Conservation (phyloP, 345 rosid species). For the Pugionium cornutum region DNA sequence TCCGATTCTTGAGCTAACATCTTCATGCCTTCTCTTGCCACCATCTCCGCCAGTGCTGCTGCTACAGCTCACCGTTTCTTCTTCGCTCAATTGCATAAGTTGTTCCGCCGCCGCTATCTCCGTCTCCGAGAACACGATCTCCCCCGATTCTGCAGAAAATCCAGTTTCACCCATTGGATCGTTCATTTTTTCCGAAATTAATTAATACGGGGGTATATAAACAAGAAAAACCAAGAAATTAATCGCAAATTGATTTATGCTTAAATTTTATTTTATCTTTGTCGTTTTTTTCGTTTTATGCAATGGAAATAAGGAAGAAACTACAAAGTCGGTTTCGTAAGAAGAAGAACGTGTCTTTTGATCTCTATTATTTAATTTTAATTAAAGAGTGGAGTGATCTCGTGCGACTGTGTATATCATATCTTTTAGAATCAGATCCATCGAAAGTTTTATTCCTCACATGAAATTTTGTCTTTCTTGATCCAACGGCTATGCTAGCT, state of each 20-base stretch:
- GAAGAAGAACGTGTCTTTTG: slow-evolving; percentile 38
- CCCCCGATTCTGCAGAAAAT: slow-evolving; percentile 27
- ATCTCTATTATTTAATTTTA: slow-evolving; percentile 3
- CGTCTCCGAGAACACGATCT: slow-evolving; percentile 31
- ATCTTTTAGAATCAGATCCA: neutral
- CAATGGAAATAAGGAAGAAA: slow-evolving; percentile 27
- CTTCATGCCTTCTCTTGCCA: slow-evolving; percentile 29
- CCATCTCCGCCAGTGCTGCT: slow-evolving; percentile 34
- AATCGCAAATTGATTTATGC: slow-evolving; percentile 10
- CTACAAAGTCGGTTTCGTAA: slow-evolving; percentile 42
- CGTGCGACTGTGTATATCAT: neutral
- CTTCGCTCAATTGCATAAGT: slow-evolving; percentile 43
- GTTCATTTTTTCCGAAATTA: slow-evolving; percentile 11
- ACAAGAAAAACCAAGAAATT: slow-evolving; percentile 3
- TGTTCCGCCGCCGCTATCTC: slow-evolving; percentile 44
- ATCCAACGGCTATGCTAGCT: slow-evolving; percentile 24
- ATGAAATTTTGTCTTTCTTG: slow-evolving; percentile 12
- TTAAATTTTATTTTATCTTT: neutral
- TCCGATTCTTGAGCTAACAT: slow-evolving; percentile 29
- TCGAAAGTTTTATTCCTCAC: neutral
- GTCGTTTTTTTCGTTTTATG: slow-evolving; percentile 33
- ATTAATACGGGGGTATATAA: neutral
- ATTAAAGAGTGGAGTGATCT: neutral
- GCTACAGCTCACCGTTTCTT: slow-evolving; percentile 41
- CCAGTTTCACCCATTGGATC: slow-evolving; percentile 33